Base-by-base conservation (phyloP, 768 basidiomycete species). In the Gymnopilus dilepis region DNA sequence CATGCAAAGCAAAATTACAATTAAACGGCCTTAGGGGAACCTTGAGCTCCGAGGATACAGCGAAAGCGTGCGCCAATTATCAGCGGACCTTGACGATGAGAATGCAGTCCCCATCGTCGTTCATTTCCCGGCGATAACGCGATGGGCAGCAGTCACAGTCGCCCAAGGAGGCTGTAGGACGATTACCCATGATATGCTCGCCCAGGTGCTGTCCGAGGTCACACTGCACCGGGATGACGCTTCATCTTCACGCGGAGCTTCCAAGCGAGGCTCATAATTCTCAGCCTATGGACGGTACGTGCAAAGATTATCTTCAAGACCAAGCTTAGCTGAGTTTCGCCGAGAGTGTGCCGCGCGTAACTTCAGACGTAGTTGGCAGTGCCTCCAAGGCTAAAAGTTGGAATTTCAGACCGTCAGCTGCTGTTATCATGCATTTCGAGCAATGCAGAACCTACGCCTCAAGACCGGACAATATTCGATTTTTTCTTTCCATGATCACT, bases 61-160 rank as follows among this genome's bases (percentile, higher is more conserved):
- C 52, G 52, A 53, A 24, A 21, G 17, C 15, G 28, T 4, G 2
- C 17, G n/a, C 31, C 2, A 13, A 31, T 50, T 30, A 50, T 50
- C 47, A 50, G 47, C 47, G 47, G 47, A 50, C 47, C 22, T 38
- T 38, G 34, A 38, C 31, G 37, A 22, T 38, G 52, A 34, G 33
- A 37, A 26, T 3, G 9, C 33, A 53, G 50, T n/a, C 50, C 17
- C 13, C 4, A 12, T 37, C 52, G 33, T 53, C 33, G 52, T 53
- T 53, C 52, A 53, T 53, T 53, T 53, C 33, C 52, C 52, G 52
- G 52, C 52, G 52, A 53, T 53, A 53, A 38, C 37, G 52, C 33
- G 52, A 53, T 26, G 52, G 34, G 13, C 33, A 37, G 34, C 9
- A 34, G 22, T 37, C 33, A 53, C 38, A 17, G 34, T 34, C 38